Conservation (phyloP, 1,284 basidiomycete genomes). For the Puccinia horiana region DNA sequence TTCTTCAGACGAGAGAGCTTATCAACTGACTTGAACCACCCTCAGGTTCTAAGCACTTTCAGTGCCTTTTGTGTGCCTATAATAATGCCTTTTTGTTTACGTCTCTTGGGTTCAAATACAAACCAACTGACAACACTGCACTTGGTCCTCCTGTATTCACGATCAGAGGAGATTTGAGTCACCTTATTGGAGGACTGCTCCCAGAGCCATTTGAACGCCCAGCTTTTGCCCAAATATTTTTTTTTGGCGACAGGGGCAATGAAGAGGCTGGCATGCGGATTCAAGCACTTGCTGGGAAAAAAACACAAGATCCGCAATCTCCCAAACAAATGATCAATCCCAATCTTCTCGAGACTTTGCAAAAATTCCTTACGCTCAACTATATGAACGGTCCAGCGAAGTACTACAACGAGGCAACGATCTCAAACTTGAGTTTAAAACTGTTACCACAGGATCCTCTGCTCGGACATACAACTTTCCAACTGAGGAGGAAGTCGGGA, state of each 20-base stretch:
- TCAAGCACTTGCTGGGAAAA: background rate
- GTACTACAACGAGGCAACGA: background rate
- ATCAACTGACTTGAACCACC: no score
- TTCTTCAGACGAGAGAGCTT: no score
- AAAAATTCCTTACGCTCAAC: no score
- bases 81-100: background rate
- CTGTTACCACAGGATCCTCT: background rate
- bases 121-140: background rate
- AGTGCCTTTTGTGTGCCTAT: background rate
- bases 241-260: background rate
- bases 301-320: no score
- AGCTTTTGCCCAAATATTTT: conserved; percentile 14
- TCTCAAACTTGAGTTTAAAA: background rate
- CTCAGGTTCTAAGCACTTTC: background rate
- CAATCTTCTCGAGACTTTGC: no score
- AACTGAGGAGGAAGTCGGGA: background rate
- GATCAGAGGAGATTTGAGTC: background rate
- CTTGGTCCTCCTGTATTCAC: background rate
- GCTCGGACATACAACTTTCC: background rate
- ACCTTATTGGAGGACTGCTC: background rate
- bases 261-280: background rate
- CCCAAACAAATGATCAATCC: no score
- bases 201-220: background rate
- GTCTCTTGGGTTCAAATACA: background rate
- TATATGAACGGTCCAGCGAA: background rate